Evolutionary conservation across 108 stramenopile species (phyloP).

Genomic region (Nannochloropsis gaditana): DNA sequence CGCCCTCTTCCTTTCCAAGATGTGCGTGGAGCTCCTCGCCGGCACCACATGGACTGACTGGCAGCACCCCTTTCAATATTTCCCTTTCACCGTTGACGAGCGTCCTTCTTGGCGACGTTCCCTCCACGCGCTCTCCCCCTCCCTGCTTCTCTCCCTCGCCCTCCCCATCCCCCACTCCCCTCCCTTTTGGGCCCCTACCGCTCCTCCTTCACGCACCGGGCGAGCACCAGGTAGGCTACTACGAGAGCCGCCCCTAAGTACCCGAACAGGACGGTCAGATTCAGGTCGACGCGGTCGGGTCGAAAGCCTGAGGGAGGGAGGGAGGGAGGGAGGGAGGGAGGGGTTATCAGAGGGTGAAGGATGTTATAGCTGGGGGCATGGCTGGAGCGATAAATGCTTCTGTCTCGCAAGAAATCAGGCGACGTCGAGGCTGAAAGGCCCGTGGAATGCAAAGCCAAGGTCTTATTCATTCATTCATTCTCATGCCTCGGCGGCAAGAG

Average conservation of each 20-base stretch:
- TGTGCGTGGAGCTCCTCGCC: no score
- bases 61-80: no score
- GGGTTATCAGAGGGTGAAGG: not conserved
- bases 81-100: no score
- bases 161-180: not conserved
- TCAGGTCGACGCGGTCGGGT: not conserved
- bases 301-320: conserved; percentile 18
- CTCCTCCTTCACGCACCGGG: conserved; percentile 15
- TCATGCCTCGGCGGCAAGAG: no score
- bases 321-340: not conserved
- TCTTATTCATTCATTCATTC: no score
- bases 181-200: not conserved
- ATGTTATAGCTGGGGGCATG: not conserved
- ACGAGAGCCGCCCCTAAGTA: not conserved
- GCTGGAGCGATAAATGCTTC: no score
- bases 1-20: no score
- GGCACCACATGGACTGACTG: no score
- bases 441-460: no score
- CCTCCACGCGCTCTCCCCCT: not conserved
- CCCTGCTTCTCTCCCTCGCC: not conserved
- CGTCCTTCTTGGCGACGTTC: not conserved
- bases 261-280: not conserved
- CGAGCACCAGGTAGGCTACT: not conserved
- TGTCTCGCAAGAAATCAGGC: no score
- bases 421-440: no score